These are phyloP conservation scores for Penicillium corylophilum DNA, from an alignment of 2,329 filamentous ascomycete species.

Conservation along the genomic window DNA sequence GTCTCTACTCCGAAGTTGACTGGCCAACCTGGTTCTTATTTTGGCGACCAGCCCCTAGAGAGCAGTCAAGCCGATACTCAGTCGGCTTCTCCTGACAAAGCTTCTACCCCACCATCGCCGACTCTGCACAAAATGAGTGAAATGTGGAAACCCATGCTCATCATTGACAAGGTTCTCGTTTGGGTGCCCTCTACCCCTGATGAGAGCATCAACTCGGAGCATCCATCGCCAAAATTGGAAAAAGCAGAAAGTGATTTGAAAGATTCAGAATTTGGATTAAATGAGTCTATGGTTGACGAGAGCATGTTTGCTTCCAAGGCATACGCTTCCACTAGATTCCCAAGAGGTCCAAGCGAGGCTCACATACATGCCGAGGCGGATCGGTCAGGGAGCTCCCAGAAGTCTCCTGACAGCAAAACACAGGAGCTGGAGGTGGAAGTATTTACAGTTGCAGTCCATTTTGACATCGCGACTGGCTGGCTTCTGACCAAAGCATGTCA, in stretches of 20 bases:
- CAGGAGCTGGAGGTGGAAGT: slow-evolving; percentile 34
- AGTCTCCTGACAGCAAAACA: not conserved
- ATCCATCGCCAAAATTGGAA: slow-evolving; percentile 8
- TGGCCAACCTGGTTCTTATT: slow-evolving; percentile 16
- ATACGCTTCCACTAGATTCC: slow-evolving; percentile 21
- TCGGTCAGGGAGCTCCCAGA: slow-evolving; percentile 4
- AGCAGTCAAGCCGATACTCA: slow-evolving; percentile 8
- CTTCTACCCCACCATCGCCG: slow-evolving; percentile 16
- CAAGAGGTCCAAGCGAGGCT: slow-evolving; percentile 18
- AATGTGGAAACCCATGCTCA: slow-evolving; percentile 36
- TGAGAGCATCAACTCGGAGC: not conserved
- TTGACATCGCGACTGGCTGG: slow-evolving; percentile 45
- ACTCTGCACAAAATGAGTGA: slow-evolving; percentile 25
- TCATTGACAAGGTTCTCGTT: slow-evolving; percentile 34
- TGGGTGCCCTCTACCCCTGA: slow-evolving; percentile 35
- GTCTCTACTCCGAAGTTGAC: slow-evolving; percentile 33
- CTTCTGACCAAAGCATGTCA: slow-evolving; percentile 40
- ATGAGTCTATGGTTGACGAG: slow-evolving; percentile 23
- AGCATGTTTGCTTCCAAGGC: slow-evolving; percentile 26
- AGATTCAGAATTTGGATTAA: slow-evolving; percentile 21
- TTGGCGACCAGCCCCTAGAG: slow-evolving; percentile 8
- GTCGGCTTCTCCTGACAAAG: slow-evolving; percentile 13
- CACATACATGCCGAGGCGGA: slow-evolving; percentile 14
- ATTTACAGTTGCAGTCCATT: slow-evolving; percentile 29
- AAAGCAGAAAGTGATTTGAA: slow-evolving; percentile 19